Evolutionary conservation across 2,329 filamentous ascomycete species (phyloP).

Genomic region (Penicillium sp.): DNA sequence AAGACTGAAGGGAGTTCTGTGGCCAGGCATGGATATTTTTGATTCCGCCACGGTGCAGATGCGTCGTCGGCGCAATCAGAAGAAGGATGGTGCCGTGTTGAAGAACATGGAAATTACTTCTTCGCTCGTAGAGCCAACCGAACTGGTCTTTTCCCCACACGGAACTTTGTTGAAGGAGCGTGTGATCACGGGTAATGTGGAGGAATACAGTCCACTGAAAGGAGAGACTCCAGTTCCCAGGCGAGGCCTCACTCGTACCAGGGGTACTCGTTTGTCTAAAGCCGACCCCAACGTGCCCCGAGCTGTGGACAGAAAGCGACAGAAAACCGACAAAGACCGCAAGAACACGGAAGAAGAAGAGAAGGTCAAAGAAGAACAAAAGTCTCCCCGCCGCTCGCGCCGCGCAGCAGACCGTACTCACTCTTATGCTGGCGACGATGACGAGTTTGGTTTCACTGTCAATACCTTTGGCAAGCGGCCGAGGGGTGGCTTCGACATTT

Average conservation of each 20-base stretch:
- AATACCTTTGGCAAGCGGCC: conserved; percentile 31
- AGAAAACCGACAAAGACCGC: conserved; percentile 18
- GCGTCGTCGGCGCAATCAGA: conserved; percentile 52
- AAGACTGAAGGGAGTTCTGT: conserved; percentile 49
- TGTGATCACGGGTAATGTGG: conserved; percentile 50
- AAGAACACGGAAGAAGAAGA: conserved; percentile 13
- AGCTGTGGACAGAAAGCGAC: conserved; percentile 30
- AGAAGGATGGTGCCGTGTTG: conserved; percentile 49
- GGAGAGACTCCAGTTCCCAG: conserved; percentile 47
- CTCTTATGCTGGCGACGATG: conserved; percentile 28
- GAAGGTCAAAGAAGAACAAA: conserved; percentile 20
- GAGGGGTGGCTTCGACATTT: conserved; percentile 37
- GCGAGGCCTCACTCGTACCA: conserved; percentile 32
- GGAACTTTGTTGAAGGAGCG: conserved; percentile 46
- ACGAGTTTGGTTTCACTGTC: conserved; percentile 37
- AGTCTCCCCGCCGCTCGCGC: conserved; percentile 16
- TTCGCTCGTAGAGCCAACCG: conserved; percentile 46
- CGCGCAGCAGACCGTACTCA: conserved; percentile 22
- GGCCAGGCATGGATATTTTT: conserved; percentile 55
- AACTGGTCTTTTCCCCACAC: conserved; percentile 48
- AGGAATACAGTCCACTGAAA: conserved; percentile 48
- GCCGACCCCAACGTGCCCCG: conserved; percentile 35
- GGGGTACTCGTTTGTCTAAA: conserved; percentile 29
- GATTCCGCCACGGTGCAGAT: conserved; percentile 52
- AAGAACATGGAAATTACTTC: conserved; percentile 50